These are phyloP conservation scores for Dioscorea dumetorum DNA, from an alignment of 106 monocot genomes.

Conservation along the genomic window DNA sequence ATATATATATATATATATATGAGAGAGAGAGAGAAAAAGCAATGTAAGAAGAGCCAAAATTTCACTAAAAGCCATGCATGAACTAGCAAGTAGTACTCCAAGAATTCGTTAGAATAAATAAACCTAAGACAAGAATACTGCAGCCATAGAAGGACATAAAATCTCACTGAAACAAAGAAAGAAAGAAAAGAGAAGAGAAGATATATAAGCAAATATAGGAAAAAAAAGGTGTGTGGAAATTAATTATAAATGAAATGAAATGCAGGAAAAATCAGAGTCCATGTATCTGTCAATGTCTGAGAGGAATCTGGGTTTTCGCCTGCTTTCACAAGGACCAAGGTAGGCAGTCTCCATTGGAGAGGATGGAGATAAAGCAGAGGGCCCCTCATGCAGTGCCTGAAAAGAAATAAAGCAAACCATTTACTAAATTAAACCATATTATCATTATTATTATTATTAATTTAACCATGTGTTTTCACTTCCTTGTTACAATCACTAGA, in stretches of 20 bases:
- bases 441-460: too few species aligned
- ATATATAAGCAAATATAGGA: background rate
- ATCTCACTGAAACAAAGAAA: constrained; percentile 2
- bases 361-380: background rate
- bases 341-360: constrained; percentile 16
- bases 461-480: too few species aligned
- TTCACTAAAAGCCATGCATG: constrained; percentile 8
- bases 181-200: background rate
- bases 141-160: constrained; percentile 2
- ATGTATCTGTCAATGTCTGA: constrained; percentile 17
- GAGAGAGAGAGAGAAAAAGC: constrained; percentile 6
- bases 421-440: too few species aligned
- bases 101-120: constrained; percentile 7
- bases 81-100: background rate
- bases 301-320: constrained; percentile 32
- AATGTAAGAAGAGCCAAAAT: background rate
- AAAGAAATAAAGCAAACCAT: constrained; percentile 7
- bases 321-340: constrained; percentile 32
- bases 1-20: background rate
- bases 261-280: background rate
- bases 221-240: background rate
- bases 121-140: constrained; percentile 2
- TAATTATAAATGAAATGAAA: background rate
- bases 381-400: background rate
- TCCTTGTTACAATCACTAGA: too few species aligned